These are phyloP conservation scores for Fusarium sp. DNA, from an alignment of 2,329 filamentous ascomycete species.

Conservation along the genomic window DNA sequence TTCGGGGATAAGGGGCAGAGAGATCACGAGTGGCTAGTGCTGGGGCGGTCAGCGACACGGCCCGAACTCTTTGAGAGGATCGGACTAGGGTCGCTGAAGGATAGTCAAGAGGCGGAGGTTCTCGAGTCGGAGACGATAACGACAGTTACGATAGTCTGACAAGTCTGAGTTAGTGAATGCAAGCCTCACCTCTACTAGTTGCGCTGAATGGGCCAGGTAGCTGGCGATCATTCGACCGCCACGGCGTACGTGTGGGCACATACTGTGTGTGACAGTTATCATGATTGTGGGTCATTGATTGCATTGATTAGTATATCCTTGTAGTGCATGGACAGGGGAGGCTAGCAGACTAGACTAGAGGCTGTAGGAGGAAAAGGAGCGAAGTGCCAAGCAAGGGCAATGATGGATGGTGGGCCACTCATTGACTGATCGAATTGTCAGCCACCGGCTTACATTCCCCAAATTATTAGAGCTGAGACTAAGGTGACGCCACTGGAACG, in stretches of 20 bases:
- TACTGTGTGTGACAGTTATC: background rate
- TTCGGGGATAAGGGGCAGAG: background rate
- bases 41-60: conserved; percentile 15
- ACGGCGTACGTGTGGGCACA: background rate
- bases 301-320: background rate
- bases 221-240: background rate
- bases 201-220: background rate
- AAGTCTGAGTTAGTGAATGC: conserved; percentile 1
- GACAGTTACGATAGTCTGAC: conserved; percentile 1
- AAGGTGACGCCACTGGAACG: background rate
- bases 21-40: conserved; percentile 20
- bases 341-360: background rate
- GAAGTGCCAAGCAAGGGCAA: background rate
- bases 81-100: conserved; percentile 9
- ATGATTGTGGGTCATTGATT: conserved; percentile 1
- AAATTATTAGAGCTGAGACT: background rate
- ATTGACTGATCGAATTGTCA: background rate
- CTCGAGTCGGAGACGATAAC: background rate
- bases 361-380: background rate
- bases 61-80: conserved; percentile 17
- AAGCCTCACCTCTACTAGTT: background rate
- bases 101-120: background rate
- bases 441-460: background rate
- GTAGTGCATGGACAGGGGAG: background rate
- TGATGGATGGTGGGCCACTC: background rate